These are phyloP conservation scores for Ceratobasidium sp. DNA, from an alignment of 1,284 basidiomycete species.

Conservation along the genomic window DNA sequence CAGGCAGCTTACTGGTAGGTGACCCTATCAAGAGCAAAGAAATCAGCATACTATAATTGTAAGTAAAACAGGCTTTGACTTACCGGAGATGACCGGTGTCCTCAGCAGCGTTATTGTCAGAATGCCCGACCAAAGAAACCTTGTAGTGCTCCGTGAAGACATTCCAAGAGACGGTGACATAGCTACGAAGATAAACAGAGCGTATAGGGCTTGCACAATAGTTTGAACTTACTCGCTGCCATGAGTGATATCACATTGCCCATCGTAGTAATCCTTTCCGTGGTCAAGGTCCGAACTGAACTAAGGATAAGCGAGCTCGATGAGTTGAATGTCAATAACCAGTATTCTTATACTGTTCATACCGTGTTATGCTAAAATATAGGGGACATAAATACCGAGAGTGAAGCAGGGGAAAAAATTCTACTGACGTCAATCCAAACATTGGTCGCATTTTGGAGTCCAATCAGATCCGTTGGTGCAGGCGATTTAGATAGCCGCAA, in stretches of 20 bases:
- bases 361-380: slow-evolving; percentile 29
- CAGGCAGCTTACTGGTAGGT: slow-evolving; percentile 43
- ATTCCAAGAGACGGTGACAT: slow-evolving; percentile 43
- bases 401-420: not conserved
- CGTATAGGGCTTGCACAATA: not conserved
- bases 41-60: not conserved
- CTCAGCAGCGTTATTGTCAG: slow-evolving; percentile 44
- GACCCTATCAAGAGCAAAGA: not conserved
- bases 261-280: slow-evolving; percentile 47
- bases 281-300: slow-evolving; percentile 44
- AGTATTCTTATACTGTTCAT: not conserved
- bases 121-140: slow-evolving; percentile 44
- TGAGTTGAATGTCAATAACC: not conserved
- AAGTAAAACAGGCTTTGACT: not conserved
- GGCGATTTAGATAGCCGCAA: slow-evolving; percentile 45
- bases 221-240: slow-evolving; percentile 18
- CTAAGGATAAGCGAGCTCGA: not conserved
- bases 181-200: not conserved
- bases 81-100: slow-evolving; percentile 42
- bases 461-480: slow-evolving; percentile 48
- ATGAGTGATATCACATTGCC: slow-evolving; percentile 42
- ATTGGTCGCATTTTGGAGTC: slow-evolving; percentile 46
- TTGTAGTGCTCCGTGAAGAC: slow-evolving; percentile 47
- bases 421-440: slow-evolving; percentile 49
- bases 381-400: not conserved